phyloP scores from a whole-genome alignment of 306 rosid species.

The Medicago truncatula region MtrunA17r5.0-ANR NC_053045.1:56605001-56605500 shows the following conservation, averaged over 20 bases:
- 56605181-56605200: too few relatives aligned
- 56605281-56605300: conserved; percentile 50
- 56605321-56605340: conserved; percentile 1
- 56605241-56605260: conserved; percentile 10
- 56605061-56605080: too few relatives aligned
- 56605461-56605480: conserved; percentile 67
- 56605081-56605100: too few relatives aligned
- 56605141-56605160: too few relatives aligned
- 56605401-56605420: conserved; percentile 59
- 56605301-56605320: conserved; percentile 40
- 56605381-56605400: conserved; percentile 40
- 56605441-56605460: conserved; percentile 61
- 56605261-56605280: conserved; percentile 55
- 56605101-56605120: too few relatives aligned
- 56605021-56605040: too few relatives aligned
- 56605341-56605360: conserved; percentile 5
- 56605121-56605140: too few relatives aligned
- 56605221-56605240: not conserved
- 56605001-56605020: too few relatives aligned
- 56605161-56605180: too few relatives aligned
- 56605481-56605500: conserved; percentile 67
- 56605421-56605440: conserved; percentile 73
- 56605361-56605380: conserved; percentile 62
- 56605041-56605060: too few relatives aligned
- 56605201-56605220: not conserved